Percentiles rank a stretch among this genome's conserved stretches.
Evolutionary conservation across 305 asterid genomes (phyloP).

Genomic region (Fraxinus velutina): DNA sequence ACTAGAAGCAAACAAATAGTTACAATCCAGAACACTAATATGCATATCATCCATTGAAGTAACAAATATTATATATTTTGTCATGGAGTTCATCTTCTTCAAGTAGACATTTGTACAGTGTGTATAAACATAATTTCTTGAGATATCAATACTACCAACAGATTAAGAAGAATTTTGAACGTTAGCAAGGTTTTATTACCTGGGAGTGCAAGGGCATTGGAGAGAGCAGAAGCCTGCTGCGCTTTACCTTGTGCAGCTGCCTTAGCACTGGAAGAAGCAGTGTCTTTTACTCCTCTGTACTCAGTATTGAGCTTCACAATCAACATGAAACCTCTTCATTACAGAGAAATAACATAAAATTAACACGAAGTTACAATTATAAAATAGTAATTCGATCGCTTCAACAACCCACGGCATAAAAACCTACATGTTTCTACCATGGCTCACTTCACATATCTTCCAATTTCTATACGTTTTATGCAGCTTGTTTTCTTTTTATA

Average conservation of each 20-base stretch:
- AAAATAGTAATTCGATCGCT: not conserved
- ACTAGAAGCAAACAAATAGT: not conserved
- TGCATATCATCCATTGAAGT: conserved; percentile 1
- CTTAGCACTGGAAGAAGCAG: conserved; percentile 27
- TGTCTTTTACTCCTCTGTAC: conserved; percentile 50
- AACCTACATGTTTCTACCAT: not conserved
- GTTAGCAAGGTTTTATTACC: conserved; percentile 40
- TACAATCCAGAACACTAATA: not conserved
- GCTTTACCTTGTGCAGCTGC: conserved; percentile 45
- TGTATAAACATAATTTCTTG: conserved; percentile 5
- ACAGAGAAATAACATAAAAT: conserved; percentile 11
- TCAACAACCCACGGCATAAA: not conserved
- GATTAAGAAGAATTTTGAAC: not conserved
- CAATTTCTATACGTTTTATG: not conserved
- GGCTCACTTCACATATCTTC: not conserved
- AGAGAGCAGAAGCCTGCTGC: conserved; percentile 42
- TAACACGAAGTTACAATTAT: not conserved
- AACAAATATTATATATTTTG: not conserved
- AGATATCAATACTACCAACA: conserved; percentile 6
- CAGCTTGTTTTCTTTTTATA: not conserved
- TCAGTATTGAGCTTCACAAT: conserved; percentile 56
- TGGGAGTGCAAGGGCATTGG: conserved; percentile 74
- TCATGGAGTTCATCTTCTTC: conserved; percentile 11
- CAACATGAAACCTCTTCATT: not conserved
- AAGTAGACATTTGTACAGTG: not conserved